A percentile compares a stretch with the other conserved stretches of the same genome.
phyloP scores from a whole-genome alignment of 2,329 filamentous ascomycete species.

The Grosmannia penicillata region DNA sequence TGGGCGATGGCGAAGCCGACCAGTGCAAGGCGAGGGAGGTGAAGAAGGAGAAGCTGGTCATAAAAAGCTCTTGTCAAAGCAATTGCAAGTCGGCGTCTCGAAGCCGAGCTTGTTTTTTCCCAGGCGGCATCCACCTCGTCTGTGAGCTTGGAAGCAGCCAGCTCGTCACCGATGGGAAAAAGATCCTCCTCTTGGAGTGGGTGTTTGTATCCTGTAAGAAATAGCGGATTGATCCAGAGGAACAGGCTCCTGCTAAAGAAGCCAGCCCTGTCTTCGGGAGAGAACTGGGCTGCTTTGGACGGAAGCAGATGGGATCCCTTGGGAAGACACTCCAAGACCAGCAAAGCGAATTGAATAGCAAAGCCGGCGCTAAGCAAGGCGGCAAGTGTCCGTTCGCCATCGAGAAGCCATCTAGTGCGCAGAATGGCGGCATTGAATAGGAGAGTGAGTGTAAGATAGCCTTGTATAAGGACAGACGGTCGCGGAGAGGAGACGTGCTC shows the following conservation, averaged over 20 bases:
- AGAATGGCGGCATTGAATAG: not conserved
- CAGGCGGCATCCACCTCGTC: not conserved
- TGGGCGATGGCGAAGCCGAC: conserved; percentile 2
- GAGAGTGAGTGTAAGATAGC: not conserved
- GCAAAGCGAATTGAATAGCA: not conserved
- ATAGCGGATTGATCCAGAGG: not conserved
- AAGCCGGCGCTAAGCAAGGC: not conserved
- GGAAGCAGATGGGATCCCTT: not conserved
- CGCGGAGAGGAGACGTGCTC: not conserved
- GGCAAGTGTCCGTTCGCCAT: not conserved
- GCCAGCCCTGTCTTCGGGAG: not conserved
- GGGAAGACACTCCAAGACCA: not conserved
- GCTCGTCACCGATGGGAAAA: not conserved
- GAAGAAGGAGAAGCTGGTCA: not conserved
- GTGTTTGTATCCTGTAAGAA: not conserved
- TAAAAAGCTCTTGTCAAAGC: not conserved
- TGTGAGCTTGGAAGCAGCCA: not conserved
- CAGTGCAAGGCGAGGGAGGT: not conserved
- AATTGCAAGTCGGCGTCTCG: not conserved
- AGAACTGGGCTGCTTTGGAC: not conserved
- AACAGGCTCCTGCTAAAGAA: not conserved
- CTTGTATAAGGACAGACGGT: not conserved
- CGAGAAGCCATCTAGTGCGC: not conserved
- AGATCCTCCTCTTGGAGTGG: not conserved
- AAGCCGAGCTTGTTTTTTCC: not conserved